Evolutionary conservation across 306 rosid species (phyloP), one percentile per base, ranked within the genome.

Genomic region (Parietaria judaica): DNA sequence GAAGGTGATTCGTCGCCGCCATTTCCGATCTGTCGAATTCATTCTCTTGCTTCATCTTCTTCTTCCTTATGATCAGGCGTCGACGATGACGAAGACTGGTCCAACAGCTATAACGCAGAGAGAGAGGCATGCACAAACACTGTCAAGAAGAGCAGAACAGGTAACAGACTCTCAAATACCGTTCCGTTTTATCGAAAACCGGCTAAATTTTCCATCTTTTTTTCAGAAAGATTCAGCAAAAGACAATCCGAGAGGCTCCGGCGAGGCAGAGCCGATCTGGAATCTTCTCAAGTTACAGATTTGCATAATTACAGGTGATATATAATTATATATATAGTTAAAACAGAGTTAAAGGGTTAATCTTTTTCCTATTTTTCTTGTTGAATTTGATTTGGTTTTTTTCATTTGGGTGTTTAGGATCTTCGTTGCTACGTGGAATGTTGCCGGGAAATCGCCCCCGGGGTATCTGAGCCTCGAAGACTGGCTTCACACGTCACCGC

Each of bases 401-500:
- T 62, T 58, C 5, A 47, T 58, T 6, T 37, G 73, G 64, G 49
- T 64, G 69, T 51, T 43, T 70, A 94, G 99, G 71, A 73, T 94
- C 70, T 86, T 89, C 50, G 87, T 76, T 46, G 96, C 97, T 13
- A 94, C 99, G 46, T 94, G 99, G 99, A 94, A 94, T 78, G 99
- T 94, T 31, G 99, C 91, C 36, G 99, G 99, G 65, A 89, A 89
- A 72, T 74, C 97, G 54, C 99, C 99, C 69, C 94, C 99, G 3
- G 78, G 81, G 70, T 67, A 81, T 78, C 69, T 94, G 78, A 86
- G 66, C 74, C 84, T 94, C 5, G 97, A 89, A 83, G 99, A 94
- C 69, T 94, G 99, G 99, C 99, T 94, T 71, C 97, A 94, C 72
- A 74, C 89, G 12, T 94, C 97, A 58, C 91, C 91, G 10, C 95